A percentile compares a stretch with the other conserved stretches of the same genome.
Evolutionary conservation across 208 protist genomes (phyloP).

Genomic region (Trypanosoma boissoni): DNA sequence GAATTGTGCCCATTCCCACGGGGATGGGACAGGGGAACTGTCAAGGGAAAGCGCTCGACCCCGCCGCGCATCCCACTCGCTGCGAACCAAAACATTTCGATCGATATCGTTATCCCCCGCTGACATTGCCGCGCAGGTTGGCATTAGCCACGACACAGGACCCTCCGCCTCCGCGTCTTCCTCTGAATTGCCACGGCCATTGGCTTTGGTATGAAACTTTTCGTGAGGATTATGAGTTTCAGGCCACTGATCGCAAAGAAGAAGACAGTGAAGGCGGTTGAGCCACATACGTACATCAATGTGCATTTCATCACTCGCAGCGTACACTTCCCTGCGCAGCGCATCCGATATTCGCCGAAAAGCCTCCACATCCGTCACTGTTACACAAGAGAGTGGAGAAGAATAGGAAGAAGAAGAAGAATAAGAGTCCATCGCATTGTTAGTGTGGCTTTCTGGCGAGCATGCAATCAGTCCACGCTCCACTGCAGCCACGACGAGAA

Average conservation of each 20-base stretch:
- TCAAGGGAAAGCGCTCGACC: slow-evolving; percentile 14
- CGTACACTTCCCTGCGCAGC: slow-evolving; percentile 22
- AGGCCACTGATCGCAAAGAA: slow-evolving; percentile 31
- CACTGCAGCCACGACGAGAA: slow-evolving; percentile 62
- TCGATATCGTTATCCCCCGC: background rate
- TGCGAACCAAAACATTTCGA: background rate
- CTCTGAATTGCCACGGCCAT: background rate
- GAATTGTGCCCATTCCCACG: slow-evolving; percentile 28
- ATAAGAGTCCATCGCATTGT: background rate
- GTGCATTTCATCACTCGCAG: background rate
- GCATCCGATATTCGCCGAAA: slow-evolving; percentile 18
- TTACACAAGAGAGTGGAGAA: background rate
- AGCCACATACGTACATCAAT: slow-evolving; percentile 72
- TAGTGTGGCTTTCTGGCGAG: background rate
- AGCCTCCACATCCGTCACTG: slow-evolving; percentile 17
- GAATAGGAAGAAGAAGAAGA: background rate
- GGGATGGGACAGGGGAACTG: background rate
- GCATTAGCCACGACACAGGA: background rate
- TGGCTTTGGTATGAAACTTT: background rate
- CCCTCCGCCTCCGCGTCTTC: background rate
- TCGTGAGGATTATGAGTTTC: background rate
- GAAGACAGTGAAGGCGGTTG: slow-evolving; percentile 62
- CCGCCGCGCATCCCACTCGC: slow-evolving; percentile 20
- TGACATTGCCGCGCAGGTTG: background rate
- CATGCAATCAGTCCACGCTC: slow-evolving; percentile 42